Evolutionary conservation across 768 basidiomycete genomes (phyloP).

Genomic region (Amanita polypyramis): DNA sequence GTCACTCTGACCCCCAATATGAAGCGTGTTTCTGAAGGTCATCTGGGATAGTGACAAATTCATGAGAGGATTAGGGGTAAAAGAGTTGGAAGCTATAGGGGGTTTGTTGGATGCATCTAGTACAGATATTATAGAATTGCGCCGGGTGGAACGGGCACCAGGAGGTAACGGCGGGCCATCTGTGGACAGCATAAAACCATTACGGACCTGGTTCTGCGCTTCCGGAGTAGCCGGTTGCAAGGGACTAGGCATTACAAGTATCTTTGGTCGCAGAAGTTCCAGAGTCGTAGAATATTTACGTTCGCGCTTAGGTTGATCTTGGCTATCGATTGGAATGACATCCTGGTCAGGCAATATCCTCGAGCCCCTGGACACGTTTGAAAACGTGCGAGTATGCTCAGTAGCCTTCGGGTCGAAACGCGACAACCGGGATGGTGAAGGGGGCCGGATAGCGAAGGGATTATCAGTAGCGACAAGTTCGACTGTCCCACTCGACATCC

Average conservation of each 20-base stretch:
- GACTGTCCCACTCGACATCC: slow-evolving; percentile 31
- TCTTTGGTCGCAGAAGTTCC: slow-evolving; percentile 78
- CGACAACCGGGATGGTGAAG: slow-evolving; percentile 55
- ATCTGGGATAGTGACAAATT: slow-evolving; percentile 72
- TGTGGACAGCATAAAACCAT: slow-evolving; percentile 52
- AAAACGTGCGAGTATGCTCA: slow-evolving; percentile 45
- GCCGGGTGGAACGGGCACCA: slow-evolving; percentile 51
- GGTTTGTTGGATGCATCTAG: slow-evolving; percentile 22
- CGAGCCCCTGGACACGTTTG: slow-evolving; percentile 58
- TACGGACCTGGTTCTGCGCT: slow-evolving; percentile 26
- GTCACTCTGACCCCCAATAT: slow-evolving; percentile 57
- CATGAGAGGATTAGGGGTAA: slow-evolving; percentile 68
- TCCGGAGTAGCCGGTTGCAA: slow-evolving; percentile 41
- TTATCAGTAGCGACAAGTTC: slow-evolving; percentile 37
- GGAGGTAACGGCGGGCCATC: slow-evolving; percentile 76
- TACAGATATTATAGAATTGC: slow-evolving; percentile 28
- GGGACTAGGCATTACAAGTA: slow-evolving; percentile 92
- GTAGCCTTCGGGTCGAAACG: slow-evolving; percentile 73
- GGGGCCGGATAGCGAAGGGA: slow-evolving; percentile 60
- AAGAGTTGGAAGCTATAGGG: slow-evolving; percentile 49
- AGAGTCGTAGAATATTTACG: slow-evolving; percentile 63
- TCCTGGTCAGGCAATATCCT: slow-evolving; percentile 52
- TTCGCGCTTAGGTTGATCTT: slow-evolving; percentile 28
- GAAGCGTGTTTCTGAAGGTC: slow-evolving; percentile 75
- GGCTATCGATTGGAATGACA: slow-evolving; percentile 29